Conservation (phyloP, 495 filamentous ascomycete species). For the Xylona heveae region DNA sequence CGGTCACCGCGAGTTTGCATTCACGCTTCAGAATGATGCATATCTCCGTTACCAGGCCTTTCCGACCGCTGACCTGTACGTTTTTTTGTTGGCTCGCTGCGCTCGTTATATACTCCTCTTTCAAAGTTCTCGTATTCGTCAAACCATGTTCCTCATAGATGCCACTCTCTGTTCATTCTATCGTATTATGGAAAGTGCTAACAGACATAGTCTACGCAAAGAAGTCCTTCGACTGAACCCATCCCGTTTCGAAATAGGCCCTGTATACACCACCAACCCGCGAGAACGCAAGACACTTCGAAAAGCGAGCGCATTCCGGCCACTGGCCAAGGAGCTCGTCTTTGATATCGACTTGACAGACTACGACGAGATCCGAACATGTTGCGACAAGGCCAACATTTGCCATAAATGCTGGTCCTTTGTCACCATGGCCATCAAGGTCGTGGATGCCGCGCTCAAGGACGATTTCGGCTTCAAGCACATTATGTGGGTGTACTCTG, state of each 20-base stretch:
- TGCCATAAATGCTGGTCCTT: conserved; percentile 91
- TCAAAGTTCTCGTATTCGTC: too few species aligned
- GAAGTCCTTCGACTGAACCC: conserved; percentile 73
- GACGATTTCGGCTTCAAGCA: conserved; percentile 95
- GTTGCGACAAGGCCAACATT: conserved; percentile 82
- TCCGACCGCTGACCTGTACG: conserved; percentile 61
- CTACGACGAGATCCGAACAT: conserved; percentile 91
- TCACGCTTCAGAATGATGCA: conserved; percentile 73
- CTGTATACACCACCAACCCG: conserved; percentile 82
- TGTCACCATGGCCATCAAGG: conserved; percentile 91
- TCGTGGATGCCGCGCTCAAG: conserved; percentile 62
- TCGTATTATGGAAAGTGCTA: conserved; percentile 2
- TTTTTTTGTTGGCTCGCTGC: too few species aligned
- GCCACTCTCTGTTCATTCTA: background rate
- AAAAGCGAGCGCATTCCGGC: conserved; percentile 50
- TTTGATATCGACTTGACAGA: conserved; percentile 99
- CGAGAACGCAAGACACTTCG: conserved; percentile 76
- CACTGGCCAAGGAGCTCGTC: conserved; percentile 75
- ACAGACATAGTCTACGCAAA: conserved; percentile 48
- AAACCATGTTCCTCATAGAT: background rate
- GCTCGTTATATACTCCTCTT: too few species aligned
- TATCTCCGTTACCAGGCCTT: conserved; percentile 90
- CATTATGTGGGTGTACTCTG: conserved; percentile 96
- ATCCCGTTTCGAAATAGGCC: conserved; percentile 91
- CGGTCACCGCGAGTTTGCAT: conserved; percentile 80